A percentile compares a stretch with the other conserved stretches of the same genome.
phyloP scores from a whole-genome alignment of 306 rosid species.

The Urtica urens region DNA sequence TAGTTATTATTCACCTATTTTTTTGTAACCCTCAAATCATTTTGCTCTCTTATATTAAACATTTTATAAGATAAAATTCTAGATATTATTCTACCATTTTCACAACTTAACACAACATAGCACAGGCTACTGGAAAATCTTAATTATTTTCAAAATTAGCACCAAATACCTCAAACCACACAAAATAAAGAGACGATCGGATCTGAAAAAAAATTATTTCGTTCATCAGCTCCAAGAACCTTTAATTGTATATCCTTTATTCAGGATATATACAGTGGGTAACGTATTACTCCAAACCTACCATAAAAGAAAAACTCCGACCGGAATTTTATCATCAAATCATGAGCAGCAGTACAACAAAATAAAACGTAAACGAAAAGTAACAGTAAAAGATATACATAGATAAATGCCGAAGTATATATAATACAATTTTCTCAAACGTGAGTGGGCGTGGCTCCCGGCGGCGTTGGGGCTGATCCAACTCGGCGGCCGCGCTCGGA shows the following conservation, averaged over 20 bases:
- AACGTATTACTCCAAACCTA: not conserved
- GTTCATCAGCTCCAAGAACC: not conserved
- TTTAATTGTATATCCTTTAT: not conserved
- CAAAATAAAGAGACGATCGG: not conserved
- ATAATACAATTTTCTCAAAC: conserved; percentile 13
- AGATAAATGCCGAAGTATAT: not conserved
- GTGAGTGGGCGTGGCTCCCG: conserved; percentile 50
- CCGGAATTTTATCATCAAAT: not conserved
- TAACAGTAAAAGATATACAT: too few species aligned
- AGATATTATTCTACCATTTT: too few species aligned
- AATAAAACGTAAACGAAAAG: too few species aligned
- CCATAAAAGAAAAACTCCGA: not conserved
- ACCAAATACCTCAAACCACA: too few species aligned
- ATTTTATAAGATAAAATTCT: too few species aligned
- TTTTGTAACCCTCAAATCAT: too few species aligned
- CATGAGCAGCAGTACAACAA: not conserved
- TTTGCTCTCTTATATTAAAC: too few species aligned
- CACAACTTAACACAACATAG: too few species aligned
- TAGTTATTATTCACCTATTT: too few species aligned
- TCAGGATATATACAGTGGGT: not conserved
- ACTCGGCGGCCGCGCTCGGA: conserved; percentile 79
- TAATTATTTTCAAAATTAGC: too few species aligned
- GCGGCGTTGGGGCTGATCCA: conserved; percentile 54
- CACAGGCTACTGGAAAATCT: too few species aligned
- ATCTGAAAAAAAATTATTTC: not conserved